Percentiles rank a stretch among this genome's conserved stretches.
phyloP scores from a whole-genome alignment of 768 basidiomycete genomes.

The Russula griseocarnosa region DNA sequence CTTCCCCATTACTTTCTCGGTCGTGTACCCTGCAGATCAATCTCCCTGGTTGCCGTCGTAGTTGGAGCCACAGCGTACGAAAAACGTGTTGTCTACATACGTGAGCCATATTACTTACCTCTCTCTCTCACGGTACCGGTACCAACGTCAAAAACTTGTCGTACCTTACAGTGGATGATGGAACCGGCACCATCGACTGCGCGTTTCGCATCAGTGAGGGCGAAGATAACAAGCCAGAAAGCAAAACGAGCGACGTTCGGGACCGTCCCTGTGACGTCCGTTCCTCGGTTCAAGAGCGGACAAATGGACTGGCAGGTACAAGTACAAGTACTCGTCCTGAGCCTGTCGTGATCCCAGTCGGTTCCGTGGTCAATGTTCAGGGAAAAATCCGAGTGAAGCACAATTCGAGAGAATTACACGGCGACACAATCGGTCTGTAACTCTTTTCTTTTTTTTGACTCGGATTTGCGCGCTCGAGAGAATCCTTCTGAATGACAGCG shows the following conservation, averaged over 20 bases:
- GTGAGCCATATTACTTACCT: conserved; percentile 37
- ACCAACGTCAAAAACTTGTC: not conserved
- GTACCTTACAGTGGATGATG: conserved; percentile 63
- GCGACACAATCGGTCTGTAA: conserved; percentile 23
- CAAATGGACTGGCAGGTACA: not conserved
- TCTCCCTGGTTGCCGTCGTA: conserved; percentile 57
- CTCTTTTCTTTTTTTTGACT: not conserved
- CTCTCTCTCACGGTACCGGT: not conserved
- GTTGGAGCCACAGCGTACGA: conserved; percentile 62
- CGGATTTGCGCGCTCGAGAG: not conserved
- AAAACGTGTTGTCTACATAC: conserved; percentile 52
- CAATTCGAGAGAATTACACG: conserved; percentile 14
- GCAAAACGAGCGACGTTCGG: not conserved
- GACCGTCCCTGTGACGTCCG: too few relatives aligned
- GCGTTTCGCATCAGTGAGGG: conserved; percentile 35
- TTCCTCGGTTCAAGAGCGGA: not conserved
- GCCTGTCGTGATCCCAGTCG: conserved; percentile 13
- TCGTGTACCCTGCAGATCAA: conserved; percentile 62
- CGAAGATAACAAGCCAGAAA: not conserved
- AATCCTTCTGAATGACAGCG: conserved; percentile 7
- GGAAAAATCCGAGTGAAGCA: conserved; percentile 19
- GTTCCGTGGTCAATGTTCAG: conserved; percentile 19
- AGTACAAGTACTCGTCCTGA: not conserved
- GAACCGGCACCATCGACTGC: conserved; percentile 71
- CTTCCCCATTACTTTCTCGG: conserved; percentile 70